Conservation (phyloP, 2,329 filamentous ascomycete species). For the Paecilomyces sp. region DNA sequence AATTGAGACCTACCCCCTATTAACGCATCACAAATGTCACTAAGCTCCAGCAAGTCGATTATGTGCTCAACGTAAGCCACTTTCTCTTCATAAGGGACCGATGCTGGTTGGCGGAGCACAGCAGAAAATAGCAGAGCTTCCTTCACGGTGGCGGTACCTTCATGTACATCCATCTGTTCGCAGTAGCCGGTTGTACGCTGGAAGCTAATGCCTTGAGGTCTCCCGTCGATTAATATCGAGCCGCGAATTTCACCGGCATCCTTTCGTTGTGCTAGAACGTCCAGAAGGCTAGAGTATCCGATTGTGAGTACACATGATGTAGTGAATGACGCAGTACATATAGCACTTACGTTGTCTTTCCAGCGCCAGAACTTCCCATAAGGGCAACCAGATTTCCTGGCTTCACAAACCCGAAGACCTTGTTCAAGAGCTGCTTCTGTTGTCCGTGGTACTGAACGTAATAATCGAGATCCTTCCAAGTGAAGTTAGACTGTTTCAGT, state of each 20-base stretch:
- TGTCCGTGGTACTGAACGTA: constrained; percentile 41
- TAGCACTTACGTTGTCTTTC: constrained; percentile 33
- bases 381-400: constrained; percentile 69
- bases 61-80: constrained; percentile 59
- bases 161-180: constrained; percentile 60
- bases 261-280: constrained; percentile 37
- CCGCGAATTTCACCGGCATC: constrained; percentile 36
- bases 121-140: constrained; percentile 60
- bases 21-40: constrained; percentile 54
- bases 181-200: constrained; percentile 46
- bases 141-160: constrained; percentile 55
- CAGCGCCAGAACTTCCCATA: constrained; percentile 76
- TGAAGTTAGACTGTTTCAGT: constrained; percentile 62
- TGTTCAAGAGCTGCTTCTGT: constrained; percentile 45
- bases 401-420: constrained; percentile 63
- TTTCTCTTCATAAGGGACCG: constrained; percentile 52
- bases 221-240: constrained; percentile 37
- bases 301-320: not conserved
- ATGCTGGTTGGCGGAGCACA: constrained; percentile 51
- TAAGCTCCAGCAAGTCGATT: constrained; percentile 58
- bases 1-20: constrained; percentile 42
- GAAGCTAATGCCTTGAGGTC: constrained; percentile 37
- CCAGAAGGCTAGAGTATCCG: constrained; percentile 25
- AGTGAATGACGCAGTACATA: too few relatives aligned
- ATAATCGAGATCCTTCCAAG: constrained; percentile 79